phyloP scores from a whole-genome alignment of 169 alveolate species.

The Cryptosporidium viatorum region DNA sequence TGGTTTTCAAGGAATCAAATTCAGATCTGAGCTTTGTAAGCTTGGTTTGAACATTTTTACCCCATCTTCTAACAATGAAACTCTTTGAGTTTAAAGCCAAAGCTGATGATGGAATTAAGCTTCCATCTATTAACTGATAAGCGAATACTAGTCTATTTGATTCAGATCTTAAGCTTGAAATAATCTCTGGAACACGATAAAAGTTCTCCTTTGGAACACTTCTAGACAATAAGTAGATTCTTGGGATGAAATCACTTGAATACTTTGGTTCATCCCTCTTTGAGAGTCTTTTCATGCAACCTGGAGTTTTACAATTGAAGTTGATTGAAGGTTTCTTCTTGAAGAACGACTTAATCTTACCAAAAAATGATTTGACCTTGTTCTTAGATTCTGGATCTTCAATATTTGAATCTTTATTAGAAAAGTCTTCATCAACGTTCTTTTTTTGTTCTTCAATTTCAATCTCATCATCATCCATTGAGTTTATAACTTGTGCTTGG shows the following conservation, averaged over 20 bases:
- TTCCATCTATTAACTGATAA: constrained; percentile 18
- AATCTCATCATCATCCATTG: not conserved
- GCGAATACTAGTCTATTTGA: constrained; percentile 50
- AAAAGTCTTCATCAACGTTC: not conserved
- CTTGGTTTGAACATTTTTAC: constrained; percentile 16
- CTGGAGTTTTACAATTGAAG: not conserved
- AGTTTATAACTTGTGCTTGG: not conserved
- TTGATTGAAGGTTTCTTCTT: constrained; percentile 15
- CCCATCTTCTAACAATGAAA: constrained; percentile 66
- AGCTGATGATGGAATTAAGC: constrained; percentile 39
- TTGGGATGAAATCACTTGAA: constrained; percentile 39
- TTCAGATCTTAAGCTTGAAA: constrained; percentile 46
- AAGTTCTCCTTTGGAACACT: constrained; percentile 27
- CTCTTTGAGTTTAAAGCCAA: constrained; percentile 40
- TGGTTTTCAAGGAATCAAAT: constrained; percentile 12
- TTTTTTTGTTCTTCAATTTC: not conserved
- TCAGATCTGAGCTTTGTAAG: constrained; percentile 1
- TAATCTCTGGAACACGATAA: constrained; percentile 24
- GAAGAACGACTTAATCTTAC: constrained; percentile 21
- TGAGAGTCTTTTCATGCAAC: constrained; percentile 15
- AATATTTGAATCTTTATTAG: not conserved
- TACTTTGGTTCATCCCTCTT: constrained; percentile 30
- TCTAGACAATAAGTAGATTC: constrained; percentile 34
- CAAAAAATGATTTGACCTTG: not conserved
- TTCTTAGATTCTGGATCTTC: not conserved